Percentiles rank a stretch among this genome's conserved stretches.
These are phyloP conservation scores for Fusarium sp. DNA, from an alignment of 2,329 filamentous ascomycete species.

Conservation along the genomic window DNA sequence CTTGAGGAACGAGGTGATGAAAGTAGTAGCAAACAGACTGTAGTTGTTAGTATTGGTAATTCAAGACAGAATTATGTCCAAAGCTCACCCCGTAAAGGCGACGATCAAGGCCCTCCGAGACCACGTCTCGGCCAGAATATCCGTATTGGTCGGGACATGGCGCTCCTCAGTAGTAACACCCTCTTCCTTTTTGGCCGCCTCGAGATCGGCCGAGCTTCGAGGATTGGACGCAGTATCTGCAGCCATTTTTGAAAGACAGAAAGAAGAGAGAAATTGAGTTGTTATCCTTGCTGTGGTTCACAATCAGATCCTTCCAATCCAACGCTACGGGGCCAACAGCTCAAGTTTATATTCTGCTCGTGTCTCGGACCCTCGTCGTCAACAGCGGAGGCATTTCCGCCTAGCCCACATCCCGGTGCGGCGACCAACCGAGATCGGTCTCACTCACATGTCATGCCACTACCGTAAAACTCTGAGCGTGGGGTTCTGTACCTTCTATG, in stretches of 20 bases:
- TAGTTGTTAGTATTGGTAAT: neutral
- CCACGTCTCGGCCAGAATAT: slow-evolving; percentile 43
- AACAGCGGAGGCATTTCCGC: slow-evolving; percentile 27
- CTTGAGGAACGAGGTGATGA: slow-evolving; percentile 47
- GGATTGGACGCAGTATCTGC: slow-evolving; percentile 14
- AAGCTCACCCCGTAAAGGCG: slow-evolving; percentile 37
- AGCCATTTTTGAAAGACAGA: slow-evolving; percentile 14
- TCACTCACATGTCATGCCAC: neutral
- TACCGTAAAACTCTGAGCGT: neutral
- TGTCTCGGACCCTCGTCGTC: neutral
- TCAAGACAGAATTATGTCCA: neutral
- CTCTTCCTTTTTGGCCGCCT: slow-evolving; percentile 15
- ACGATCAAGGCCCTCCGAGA: slow-evolving; percentile 39
- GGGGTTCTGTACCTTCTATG: neutral
- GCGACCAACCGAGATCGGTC: neutral
- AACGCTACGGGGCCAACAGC: neutral
- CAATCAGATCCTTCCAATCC: slow-evolving; percentile 3
- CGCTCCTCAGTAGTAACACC: neutral
- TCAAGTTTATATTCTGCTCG: slow-evolving; percentile 7
- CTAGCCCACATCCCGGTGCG: slow-evolving; percentile 11
- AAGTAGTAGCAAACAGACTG: slow-evolving; percentile 48
- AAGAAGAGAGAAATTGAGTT: neutral
- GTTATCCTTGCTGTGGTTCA: neutral
- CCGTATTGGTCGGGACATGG: slow-evolving; percentile 13
- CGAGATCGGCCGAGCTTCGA: slow-evolving; percentile 28